phyloP scores from a whole-genome alignment of 2,329 filamentous ascomycete species.

The Sphaceloma murrayae region DNA sequence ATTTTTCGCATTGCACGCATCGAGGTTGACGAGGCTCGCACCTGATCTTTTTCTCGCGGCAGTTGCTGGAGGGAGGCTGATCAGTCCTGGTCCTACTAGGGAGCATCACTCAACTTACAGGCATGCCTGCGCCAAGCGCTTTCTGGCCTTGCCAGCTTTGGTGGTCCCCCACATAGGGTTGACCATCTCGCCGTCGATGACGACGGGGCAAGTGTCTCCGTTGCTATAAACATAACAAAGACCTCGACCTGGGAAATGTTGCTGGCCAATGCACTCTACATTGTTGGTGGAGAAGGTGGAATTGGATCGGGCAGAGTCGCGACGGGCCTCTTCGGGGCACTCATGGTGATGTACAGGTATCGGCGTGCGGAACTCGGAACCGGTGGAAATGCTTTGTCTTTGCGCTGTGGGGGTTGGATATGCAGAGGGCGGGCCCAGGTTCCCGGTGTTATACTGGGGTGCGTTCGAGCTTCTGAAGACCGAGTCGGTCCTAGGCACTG shows the following conservation, averaged over 20 bases:
- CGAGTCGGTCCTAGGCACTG: too few species aligned
- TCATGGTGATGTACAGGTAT: background rate
- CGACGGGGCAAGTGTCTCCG: conserved; percentile 19
- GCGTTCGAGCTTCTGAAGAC: too few species aligned
- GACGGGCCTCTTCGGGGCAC: background rate
- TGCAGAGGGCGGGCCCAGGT: background rate
- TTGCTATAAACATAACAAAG: conserved; percentile 20
- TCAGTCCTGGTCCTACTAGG: background rate
- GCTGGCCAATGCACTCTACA: conserved; percentile 38
- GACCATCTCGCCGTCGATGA: conserved; percentile 20
- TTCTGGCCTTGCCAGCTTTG: conserved; percentile 86
- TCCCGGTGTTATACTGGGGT: too few species aligned
- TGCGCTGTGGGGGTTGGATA: background rate
- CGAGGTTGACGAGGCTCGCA: conserved; percentile 82
- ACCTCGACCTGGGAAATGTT: conserved; percentile 18
- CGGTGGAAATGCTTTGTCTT: background rate
- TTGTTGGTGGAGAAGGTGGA: conserved; percentile 22
- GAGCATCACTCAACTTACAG: conserved; percentile 33
- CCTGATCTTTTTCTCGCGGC: conserved; percentile 95
- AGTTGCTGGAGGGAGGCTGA: conserved; percentile 43
- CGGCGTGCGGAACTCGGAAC: background rate
- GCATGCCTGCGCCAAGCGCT: conserved; percentile 84
- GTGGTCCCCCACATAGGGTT: conserved; percentile 91
- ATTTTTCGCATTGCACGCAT: conserved; percentile 87
- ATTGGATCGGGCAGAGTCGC: conserved; percentile 13